These are phyloP conservation scores for Nakataea oryzae DNA, from an alignment of 2,329 filamentous ascomycete species.

Conservation along the genomic window DNA sequence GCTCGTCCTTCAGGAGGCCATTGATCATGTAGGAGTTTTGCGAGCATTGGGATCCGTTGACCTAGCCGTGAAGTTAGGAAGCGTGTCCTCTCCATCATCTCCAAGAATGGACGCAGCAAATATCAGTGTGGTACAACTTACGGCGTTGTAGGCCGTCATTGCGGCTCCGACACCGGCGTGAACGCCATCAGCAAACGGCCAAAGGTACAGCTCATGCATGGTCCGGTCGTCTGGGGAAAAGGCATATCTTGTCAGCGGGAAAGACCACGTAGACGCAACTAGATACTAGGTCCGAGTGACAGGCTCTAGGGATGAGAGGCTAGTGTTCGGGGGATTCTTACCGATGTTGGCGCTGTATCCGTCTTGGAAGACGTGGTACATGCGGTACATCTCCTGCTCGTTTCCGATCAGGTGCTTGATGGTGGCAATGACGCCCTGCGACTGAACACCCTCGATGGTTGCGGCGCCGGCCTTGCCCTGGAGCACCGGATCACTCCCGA, in stretches of 20 bases:
- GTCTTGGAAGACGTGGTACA: constrained; percentile 39
- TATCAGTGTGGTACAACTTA: not conserved
- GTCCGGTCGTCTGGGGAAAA: constrained; percentile 52
- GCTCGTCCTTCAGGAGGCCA: constrained; percentile 64
- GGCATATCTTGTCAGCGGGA: not conserved
- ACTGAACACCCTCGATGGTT: constrained; percentile 71
- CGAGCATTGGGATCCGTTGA: constrained; percentile 74
- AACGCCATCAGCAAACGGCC: constrained; percentile 69
- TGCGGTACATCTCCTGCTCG: constrained; percentile 56
- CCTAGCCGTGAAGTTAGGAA: constrained; percentile 25
- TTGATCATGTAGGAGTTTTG: constrained; percentile 72
- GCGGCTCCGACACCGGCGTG: constrained; percentile 52
- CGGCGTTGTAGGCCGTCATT: constrained; percentile 58
- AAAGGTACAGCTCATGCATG: constrained; percentile 65
- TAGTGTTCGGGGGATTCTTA: constrained; percentile 37
- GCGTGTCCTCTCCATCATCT: too few relatives aligned
- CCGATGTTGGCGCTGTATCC: constrained; percentile 46
- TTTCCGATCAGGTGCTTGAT: constrained; percentile 69
- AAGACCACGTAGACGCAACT: not conserved
- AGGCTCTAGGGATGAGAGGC: constrained; percentile 43
- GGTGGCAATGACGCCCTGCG: constrained; percentile 71
- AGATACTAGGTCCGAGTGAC: not conserved
- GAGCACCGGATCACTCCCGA: constrained; percentile 59
- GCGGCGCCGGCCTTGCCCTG: constrained; percentile 63
- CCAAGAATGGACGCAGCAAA: too few relatives aligned